These are phyloP conservation scores for Globisporangium spiculum DNA, from an alignment of 352 stramenopile species.

Conservation along the genomic window DNA sequence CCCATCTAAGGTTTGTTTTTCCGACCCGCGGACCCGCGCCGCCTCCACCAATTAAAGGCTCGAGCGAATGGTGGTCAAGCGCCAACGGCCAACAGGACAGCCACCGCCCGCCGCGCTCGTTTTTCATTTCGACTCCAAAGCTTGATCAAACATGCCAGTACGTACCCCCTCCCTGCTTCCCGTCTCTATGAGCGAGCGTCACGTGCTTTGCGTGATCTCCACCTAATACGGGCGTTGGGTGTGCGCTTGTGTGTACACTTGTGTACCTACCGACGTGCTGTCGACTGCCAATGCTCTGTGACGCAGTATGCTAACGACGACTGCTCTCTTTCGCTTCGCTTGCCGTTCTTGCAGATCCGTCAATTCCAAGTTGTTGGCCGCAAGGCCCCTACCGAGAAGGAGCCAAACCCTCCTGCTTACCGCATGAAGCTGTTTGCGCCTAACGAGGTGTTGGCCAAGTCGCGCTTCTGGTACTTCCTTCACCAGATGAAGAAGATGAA, in stretches of 20 bases:
- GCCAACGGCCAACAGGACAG: background rate
- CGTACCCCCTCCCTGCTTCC: background rate
- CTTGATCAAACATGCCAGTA: conserved; percentile 23
- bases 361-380: conserved; percentile 99
- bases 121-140: conserved; percentile 25
- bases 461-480: conserved; percentile 99
- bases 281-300: background rate
- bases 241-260: background rate
- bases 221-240: background rate
- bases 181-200: background rate
- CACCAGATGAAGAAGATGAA: conserved; percentile 99
- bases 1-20: background rate
- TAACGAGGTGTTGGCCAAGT: conserved; percentile 98
- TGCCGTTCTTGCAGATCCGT: conserved; percentile 75
- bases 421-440: conserved; percentile 98
- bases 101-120: background rate
- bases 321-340: background rate
- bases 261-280: background rate
- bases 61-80: background rate
- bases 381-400: conserved; percentile 97
- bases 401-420: conserved; percentile 98
- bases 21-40: background rate
- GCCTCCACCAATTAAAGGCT: conserved; percentile 6
- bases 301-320: background rate
- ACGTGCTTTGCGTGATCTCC: background rate